phyloP scores from a whole-genome alignment of 495 filamentous ascomycete genomes.

The Halenospora varia region DNA sequence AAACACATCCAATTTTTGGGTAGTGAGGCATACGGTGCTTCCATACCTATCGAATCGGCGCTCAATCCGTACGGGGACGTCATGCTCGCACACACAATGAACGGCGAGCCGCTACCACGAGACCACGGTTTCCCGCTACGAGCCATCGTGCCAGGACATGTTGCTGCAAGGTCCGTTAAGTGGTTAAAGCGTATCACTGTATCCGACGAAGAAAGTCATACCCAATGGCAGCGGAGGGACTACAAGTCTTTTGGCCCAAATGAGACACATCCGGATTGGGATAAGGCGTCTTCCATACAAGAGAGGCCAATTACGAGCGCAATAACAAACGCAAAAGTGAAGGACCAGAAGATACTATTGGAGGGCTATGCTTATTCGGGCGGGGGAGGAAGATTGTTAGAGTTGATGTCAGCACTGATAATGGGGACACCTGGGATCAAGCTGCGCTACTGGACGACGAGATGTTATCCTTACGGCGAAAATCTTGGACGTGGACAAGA shows the following conservation, averaged over 20 bases:
- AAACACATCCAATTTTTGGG: conserved; percentile 55
- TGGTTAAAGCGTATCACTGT: conserved; percentile 60
- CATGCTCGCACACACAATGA: conserved; percentile 57
- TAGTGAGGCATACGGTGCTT: conserved; percentile 56
- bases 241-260: conserved; percentile 63
- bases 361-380: conserved; percentile 58
- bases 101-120: conserved; percentile 46
- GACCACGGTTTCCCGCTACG: conserved; percentile 60
- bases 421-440: conserved; percentile 50
- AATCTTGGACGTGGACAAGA: conserved; percentile 51
- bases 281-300: conserved; percentile 47
- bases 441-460: conserved; percentile 43
- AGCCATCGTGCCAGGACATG: conserved; percentile 56
- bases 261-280: conserved; percentile 52
- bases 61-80: conserved; percentile 55
- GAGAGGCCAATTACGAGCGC: conserved; percentile 58
- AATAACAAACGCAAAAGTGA: conserved; percentile 37
- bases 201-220: conserved; percentile 50
- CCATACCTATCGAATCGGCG: conserved; percentile 52
- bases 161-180: conserved; percentile 60
- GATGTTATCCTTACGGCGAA: conserved; percentile 29
- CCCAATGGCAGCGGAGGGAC: conserved; percentile 57
- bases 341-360: conserved; percentile 30
- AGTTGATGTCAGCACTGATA: conserved; percentile 54
- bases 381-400: conserved; percentile 48